phyloP scores from a whole-genome alignment of 129 eudicot species.

The Rutidosis leptorrhynchoides region DNA sequence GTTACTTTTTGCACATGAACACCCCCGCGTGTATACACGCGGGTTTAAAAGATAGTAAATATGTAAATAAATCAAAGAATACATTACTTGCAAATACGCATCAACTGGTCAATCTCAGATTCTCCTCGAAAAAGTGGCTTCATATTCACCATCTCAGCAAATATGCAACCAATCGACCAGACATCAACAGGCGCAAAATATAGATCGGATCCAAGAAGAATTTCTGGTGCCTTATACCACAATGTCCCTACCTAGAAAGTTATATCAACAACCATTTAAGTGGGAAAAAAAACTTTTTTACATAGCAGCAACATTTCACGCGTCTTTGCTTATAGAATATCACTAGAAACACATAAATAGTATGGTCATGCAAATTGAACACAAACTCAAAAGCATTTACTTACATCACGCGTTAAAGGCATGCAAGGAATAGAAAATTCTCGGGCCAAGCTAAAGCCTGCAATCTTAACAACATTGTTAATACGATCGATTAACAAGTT shows the following conservation, averaged over 20 bases:
- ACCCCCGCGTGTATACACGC: too few species aligned
- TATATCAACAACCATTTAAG: neutral
- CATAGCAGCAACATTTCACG: neutral
- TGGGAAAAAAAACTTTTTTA: neutral
- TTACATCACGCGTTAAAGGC: slow-evolving; percentile 84
- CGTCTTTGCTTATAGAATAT: neutral
- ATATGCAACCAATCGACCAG: slow-evolving; percentile 97
- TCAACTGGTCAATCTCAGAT: slow-evolving; percentile 76
- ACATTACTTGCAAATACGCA: slow-evolving; percentile 70
- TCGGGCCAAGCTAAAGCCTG: slow-evolving; percentile 93
- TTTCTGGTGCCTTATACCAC: slow-evolving; percentile 95
- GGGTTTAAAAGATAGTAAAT: too few species aligned
- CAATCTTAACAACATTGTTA: slow-evolving; percentile 80
- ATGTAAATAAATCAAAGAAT: neutral
- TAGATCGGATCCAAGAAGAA: slow-evolving; percentile 83
- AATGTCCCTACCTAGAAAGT: slow-evolving; percentile 72
- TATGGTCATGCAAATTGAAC: neutral
- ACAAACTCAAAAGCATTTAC: neutral
- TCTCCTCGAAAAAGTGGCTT: slow-evolving; percentile 84
- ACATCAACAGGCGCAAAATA: slow-evolving; percentile 87
- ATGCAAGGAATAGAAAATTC: slow-evolving; percentile 83
- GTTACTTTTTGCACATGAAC: too few species aligned
- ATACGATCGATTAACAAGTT: slow-evolving; percentile 84
- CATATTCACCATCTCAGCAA: slow-evolving; percentile 94
- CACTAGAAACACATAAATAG: neutral